A percentile compares a stretch with the other conserved stretches of the same genome.
Evolutionary conservation across 495 filamentous ascomycete genomes (phyloP).

Genomic region (Pseudomonodictys pantanalensis): DNA sequence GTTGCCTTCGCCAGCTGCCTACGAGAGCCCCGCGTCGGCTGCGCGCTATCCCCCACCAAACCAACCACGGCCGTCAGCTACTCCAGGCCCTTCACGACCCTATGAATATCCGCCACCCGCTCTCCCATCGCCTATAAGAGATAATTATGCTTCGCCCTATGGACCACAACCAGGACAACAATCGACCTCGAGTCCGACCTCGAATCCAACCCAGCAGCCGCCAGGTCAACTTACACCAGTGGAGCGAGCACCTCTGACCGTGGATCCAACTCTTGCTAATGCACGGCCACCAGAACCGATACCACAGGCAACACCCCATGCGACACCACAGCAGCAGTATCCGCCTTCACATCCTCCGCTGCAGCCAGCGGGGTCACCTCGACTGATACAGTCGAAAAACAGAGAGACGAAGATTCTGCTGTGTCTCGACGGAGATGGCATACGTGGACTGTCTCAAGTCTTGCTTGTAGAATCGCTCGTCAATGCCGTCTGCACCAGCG

Average conservation of each 20-base stretch:
- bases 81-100: background rate
- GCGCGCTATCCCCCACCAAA: background rate
- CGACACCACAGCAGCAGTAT: background rate
- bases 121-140: background rate
- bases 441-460: slow-evolving; percentile 22
- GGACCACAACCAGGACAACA: background rate
- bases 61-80: background rate
- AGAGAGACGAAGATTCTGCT: slow-evolving; percentile 24
- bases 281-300: background rate
- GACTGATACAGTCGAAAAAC: background rate
- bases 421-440: slow-evolving; percentile 24
- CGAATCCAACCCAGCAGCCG: no score
- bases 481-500: slow-evolving; percentile 20
- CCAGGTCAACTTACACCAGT: no score
- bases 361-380: background rate
- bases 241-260: background rate
- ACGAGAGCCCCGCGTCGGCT: no score
- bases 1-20: background rate
- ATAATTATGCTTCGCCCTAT: background rate
- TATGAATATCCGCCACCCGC: background rate
- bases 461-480: slow-evolving; percentile 25
- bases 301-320: background rate
- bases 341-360: background rate
- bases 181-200: no score
- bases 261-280: background rate